A percentile compares a stretch with the other conserved stretches of the same genome.
phyloP scores from a whole-genome alignment of 495 filamentous ascomycete genomes.

The Astrothelium macrocarpum region DNA sequence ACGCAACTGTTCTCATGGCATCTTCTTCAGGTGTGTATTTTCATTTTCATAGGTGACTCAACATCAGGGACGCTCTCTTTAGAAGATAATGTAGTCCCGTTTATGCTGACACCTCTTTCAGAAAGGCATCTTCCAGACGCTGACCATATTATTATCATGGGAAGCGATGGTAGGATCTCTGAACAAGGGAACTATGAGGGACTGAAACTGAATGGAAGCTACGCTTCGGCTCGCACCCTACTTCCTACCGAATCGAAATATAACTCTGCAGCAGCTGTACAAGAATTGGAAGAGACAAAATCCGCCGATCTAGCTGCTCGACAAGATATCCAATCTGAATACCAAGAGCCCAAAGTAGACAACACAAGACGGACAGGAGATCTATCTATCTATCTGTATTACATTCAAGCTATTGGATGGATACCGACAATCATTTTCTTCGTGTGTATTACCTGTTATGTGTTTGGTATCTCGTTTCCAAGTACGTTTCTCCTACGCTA shows the following conservation, averaged over 20 bases:
- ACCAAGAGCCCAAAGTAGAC: constrained; percentile 10
- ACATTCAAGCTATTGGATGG: constrained; percentile 20
- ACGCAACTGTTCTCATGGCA: constrained; percentile 44
- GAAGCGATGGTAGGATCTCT: constrained; percentile 30
- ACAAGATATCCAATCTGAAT: not conserved
- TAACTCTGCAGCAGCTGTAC: not conserved
- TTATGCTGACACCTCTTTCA: constrained; percentile 9
- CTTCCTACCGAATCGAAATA: constrained; percentile 16
- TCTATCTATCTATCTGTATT: constrained; percentile 23
- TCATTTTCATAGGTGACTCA: too few species aligned
- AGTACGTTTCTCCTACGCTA: constrained; percentile 13
- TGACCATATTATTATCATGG: constrained; percentile 39
- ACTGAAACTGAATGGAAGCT: constrained; percentile 27
- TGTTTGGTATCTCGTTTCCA: constrained; percentile 19
- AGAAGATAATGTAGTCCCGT: constrained; percentile 5
- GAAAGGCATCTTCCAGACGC: constrained; percentile 35
- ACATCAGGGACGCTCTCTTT: too few species aligned
- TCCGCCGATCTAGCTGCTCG: not conserved
- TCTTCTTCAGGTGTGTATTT: constrained; percentile 35
- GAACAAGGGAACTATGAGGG: constrained; percentile 38
- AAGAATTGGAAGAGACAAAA: not conserved
- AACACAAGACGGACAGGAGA: constrained; percentile 25
- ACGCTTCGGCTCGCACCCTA: constrained; percentile 20
- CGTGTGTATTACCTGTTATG: constrained; percentile 26
- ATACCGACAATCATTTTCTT: constrained; percentile 23